Evolutionary conservation across 2,329 filamentous ascomycete species (phyloP).

Genomic region (Beauveria sp.): DNA sequence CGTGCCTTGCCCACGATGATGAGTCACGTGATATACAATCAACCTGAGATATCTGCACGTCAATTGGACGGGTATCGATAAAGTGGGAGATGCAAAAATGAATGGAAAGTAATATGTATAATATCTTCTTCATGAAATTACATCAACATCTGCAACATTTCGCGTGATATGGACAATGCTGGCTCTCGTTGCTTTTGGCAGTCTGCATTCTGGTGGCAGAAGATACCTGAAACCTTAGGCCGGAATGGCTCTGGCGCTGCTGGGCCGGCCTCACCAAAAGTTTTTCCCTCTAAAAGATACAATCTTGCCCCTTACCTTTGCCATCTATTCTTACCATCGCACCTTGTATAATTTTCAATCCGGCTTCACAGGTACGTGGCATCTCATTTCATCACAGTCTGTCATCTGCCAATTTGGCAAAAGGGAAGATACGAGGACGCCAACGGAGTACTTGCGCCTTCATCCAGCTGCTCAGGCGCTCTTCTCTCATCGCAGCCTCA

Average conservation of each 20-base stretch:
- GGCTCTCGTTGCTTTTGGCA: background rate
- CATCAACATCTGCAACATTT: background rate
- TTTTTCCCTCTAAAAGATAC: conserved; percentile 17
- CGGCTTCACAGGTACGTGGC: background rate
- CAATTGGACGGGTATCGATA: background rate
- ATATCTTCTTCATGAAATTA: background rate
- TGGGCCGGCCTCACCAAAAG: conserved; percentile 18
- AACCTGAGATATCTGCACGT: background rate
- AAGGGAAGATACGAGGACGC: background rate
- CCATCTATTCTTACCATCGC: background rate
- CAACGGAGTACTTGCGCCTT: background rate
- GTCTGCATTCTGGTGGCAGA: background rate
- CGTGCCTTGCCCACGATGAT: background rate
- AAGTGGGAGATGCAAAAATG: too few species aligned
- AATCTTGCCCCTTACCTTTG: conserved; percentile 15
- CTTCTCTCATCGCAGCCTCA: background rate
- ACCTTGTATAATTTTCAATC: conserved; percentile 6
- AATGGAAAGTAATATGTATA: background rate
- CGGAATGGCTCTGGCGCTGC: conserved; percentile 13
- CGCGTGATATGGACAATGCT: background rate
- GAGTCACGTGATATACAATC: conserved; percentile 5
- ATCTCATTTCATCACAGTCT: background rate
- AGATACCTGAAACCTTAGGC: conserved; percentile 29
- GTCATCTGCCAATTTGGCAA: background rate
- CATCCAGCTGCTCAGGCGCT: background rate